phyloP scores from a whole-genome alignment of 768 basidiomycete species.

The Suillus alpinus region DNA sequence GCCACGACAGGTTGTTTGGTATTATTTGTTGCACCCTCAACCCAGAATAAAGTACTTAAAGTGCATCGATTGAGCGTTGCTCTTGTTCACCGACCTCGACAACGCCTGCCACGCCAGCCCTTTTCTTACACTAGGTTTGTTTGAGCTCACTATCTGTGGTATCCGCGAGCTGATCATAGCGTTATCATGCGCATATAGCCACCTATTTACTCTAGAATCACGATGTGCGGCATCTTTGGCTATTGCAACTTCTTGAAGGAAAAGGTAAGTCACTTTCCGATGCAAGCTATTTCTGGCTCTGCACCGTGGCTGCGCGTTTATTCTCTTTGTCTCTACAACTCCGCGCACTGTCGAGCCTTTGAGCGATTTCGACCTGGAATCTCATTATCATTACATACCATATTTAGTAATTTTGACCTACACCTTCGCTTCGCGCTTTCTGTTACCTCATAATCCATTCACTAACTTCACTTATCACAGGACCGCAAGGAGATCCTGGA shows the following conservation, averaged over 20 bases:
- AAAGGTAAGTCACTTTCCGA: conserved; percentile 58
- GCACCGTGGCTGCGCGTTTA: neutral
- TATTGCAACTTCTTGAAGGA: conserved; percentile 95
- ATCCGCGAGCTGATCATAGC: conserved; percentile 1
- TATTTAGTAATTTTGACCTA: conserved; percentile 17
- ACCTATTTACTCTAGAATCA: conserved; percentile 5
- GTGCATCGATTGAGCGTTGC: conserved; percentile 3
- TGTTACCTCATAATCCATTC: conserved; percentile 2
- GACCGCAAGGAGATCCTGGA: conserved; percentile 90
- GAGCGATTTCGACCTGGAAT: neutral
- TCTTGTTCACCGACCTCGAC: conserved; percentile 15
- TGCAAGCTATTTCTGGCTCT: neutral
- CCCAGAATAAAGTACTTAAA: conserved; percentile 33
- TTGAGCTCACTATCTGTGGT: neutral
- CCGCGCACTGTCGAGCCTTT: neutral
- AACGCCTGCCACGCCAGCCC: neutral
- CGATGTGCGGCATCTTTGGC: conserved; percentile 94
- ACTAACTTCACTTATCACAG: conserved; percentile 36
- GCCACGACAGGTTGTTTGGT: conserved; percentile 16
- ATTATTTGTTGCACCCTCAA: conserved; percentile 32
- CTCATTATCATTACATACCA: conserved; percentile 7
- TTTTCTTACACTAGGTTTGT: conserved; percentile 12
- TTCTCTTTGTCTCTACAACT: neutral
- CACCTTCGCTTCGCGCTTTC: neutral
- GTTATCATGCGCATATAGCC: conserved; percentile 3